Percentiles rank a stretch among this genome's conserved stretches.
phyloP scores from a whole-genome alignment of 208 protist species.

The Trypanosoma conorhini region DNA sequence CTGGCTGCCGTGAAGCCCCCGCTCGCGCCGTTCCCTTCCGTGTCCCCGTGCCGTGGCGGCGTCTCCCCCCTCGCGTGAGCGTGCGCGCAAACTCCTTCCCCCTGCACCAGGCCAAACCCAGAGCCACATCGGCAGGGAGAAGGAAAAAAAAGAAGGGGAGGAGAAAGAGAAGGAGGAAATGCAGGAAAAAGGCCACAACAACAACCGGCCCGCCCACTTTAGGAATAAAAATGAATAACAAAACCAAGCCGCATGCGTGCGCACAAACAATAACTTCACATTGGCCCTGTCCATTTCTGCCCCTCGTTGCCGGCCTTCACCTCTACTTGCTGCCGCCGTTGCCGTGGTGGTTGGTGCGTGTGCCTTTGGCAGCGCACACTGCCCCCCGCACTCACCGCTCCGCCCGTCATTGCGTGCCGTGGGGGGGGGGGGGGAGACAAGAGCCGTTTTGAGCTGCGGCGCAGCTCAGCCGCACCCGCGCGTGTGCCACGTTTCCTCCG shows the following conservation, averaged over 20 bases:
- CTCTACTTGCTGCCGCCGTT: background rate
- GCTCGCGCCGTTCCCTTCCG: background rate
- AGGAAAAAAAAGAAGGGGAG: background rate
- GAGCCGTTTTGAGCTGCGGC: background rate
- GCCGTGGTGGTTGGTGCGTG: background rate
- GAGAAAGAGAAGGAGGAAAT: background rate
- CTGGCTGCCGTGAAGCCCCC: too few relatives aligned
- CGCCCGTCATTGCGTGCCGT: background rate
- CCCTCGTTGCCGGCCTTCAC: background rate
- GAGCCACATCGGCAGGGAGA: background rate
- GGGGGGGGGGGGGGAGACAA: background rate
- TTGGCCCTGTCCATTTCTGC: background rate
- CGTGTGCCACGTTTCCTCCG: too few relatives aligned
- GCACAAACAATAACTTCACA: background rate
- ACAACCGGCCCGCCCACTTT: background rate
- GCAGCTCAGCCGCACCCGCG: too few relatives aligned
- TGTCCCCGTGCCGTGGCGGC: too few relatives aligned
- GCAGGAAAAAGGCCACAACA: background rate
- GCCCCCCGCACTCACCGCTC: too few relatives aligned
- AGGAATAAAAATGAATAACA: conserved; percentile 21
- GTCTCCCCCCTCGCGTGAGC: background rate
- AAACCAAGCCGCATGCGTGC: background rate
- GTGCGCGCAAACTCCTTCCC: background rate
- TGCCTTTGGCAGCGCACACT: background rate
- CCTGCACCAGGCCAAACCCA: too few relatives aligned